Conservation (phyloP, 2,329 filamentous ascomycete genomes). For the Nigrograna mackinnonii region DNA sequence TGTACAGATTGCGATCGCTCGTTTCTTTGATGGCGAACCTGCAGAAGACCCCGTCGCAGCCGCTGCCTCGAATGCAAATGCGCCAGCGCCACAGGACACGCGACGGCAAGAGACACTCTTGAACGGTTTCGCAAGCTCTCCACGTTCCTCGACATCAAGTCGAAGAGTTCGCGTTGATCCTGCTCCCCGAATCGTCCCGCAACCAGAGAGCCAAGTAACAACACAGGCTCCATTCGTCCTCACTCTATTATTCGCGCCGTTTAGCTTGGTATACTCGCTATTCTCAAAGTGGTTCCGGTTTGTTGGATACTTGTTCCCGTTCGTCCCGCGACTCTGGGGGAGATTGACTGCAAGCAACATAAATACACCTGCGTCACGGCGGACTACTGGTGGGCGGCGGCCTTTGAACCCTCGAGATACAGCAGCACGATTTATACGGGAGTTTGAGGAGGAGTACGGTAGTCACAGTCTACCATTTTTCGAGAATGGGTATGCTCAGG, state of each 20-base stretch:
- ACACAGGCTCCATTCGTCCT: constrained; percentile 76
- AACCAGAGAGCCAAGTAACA: constrained; percentile 65
- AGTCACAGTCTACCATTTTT: constrained; percentile 73
- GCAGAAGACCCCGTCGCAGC: constrained; percentile 76
- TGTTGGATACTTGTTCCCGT: constrained; percentile 77
- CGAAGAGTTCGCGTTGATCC: constrained; percentile 56
- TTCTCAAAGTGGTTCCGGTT: constrained; percentile 71
- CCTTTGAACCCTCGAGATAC: constrained; percentile 84
- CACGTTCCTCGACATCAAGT: constrained; percentile 36
- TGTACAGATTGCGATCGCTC: constrained; percentile 84
- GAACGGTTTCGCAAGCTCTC: constrained; percentile 47
- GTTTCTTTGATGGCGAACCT: constrained; percentile 96
- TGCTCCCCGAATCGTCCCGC: constrained; percentile 86
- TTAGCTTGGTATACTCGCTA: constrained; percentile 75
- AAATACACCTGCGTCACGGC: constrained; percentile 45
- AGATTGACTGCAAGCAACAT: constrained; percentile 54
- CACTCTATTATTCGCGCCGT: constrained; percentile 77
- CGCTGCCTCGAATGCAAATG: constrained; percentile 66
- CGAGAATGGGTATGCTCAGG: constrained; percentile 89
- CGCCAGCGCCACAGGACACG: constrained; percentile 62
- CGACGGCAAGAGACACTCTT: constrained; percentile 74
- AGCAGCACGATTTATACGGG: constrained; percentile 83
- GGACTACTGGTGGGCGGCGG: constrained; percentile 70
- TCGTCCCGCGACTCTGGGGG: constrained; percentile 69
- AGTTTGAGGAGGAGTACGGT: constrained; percentile 95